phyloP scores from a whole-genome alignment of 2,329 filamentous ascomycete species.

The Canariomyces notabilis region DNA sequence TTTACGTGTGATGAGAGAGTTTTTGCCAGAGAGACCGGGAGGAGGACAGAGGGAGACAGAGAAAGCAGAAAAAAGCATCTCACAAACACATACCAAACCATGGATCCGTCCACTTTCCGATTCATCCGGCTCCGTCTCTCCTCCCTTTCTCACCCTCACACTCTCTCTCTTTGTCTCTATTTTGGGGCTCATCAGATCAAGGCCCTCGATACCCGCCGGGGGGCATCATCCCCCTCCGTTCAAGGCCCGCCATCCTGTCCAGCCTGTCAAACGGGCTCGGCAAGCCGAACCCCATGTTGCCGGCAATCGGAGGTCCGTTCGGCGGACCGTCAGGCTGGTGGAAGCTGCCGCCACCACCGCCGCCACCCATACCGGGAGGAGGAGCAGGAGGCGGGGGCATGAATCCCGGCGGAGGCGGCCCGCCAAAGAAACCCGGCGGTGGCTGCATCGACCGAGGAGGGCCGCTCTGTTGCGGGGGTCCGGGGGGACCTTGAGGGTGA shows the following conservation, averaged over 20 bases:
- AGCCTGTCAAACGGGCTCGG: slow-evolving; percentile 16
- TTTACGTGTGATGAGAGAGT: too few species aligned
- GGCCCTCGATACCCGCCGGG: slow-evolving; percentile 8
- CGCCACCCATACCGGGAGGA: slow-evolving; percentile 45
- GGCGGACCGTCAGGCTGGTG: slow-evolving; percentile 38
- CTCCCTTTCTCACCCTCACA: background rate
- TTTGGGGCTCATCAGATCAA: too few species aligned
- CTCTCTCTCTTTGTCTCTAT: background rate
- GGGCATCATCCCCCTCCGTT: slow-evolving; percentile 18
- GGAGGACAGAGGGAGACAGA: background rate
- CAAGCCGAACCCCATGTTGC: slow-evolving; percentile 14
- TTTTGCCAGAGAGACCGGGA: background rate
- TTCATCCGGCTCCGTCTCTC: background rate
- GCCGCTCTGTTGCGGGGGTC: background rate
- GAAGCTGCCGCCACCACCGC: slow-evolving; percentile 44
- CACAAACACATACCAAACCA: background rate
- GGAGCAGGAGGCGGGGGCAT: slow-evolving; percentile 37
- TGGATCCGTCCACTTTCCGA: too few species aligned
- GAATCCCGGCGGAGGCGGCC: slow-evolving; percentile 45
- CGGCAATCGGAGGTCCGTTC: slow-evolving; percentile 9
- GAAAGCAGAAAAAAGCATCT: background rate
- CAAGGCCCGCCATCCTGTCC: slow-evolving; percentile 10
- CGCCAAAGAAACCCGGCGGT: slow-evolving; percentile 54
- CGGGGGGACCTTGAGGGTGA: too few species aligned
- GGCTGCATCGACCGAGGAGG: slow-evolving; percentile 43